These are phyloP conservation scores for Russula griseocarnosa DNA, from an alignment of 768 basidiomycete genomes.

Conservation along the genomic window DNA sequence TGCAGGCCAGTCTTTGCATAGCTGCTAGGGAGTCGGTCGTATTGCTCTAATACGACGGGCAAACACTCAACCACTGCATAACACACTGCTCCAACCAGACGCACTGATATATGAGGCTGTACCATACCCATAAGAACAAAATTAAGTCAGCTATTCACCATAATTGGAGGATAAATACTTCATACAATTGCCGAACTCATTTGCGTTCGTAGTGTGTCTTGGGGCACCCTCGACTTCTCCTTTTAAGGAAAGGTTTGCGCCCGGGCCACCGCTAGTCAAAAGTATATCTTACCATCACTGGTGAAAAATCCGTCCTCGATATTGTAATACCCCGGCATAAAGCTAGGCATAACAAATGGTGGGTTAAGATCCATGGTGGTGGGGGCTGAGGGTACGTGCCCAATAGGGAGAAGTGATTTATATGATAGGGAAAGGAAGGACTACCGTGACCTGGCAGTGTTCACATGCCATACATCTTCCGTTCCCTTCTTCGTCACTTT, in stretches of 20 bases:
- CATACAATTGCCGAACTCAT: background rate
- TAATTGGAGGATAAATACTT: background rate
- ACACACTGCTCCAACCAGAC: background rate
- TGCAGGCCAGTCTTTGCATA: background rate
- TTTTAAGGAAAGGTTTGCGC: background rate
- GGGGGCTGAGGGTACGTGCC: background rate
- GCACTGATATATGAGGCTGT: background rate
- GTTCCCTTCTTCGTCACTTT: background rate
- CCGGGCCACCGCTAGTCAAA: too few relatives aligned
- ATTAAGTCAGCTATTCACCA: background rate
- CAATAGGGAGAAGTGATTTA: background rate
- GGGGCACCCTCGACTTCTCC: background rate
- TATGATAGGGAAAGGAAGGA: background rate
- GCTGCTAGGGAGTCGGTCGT: background rate
- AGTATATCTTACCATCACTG: background rate
- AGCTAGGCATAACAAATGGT: background rate
- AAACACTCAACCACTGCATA: background rate
- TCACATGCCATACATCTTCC: background rate
- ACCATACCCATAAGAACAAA: background rate
- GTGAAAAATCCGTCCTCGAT: background rate
- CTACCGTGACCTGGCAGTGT: background rate
- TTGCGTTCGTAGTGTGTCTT: background rate
- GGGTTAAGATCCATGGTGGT: background rate
- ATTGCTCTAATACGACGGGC: background rate
- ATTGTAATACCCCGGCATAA: background rate